Base-by-base conservation (phyloP, 768 basidiomycete species). In the Boletus insuetus region DNA sequence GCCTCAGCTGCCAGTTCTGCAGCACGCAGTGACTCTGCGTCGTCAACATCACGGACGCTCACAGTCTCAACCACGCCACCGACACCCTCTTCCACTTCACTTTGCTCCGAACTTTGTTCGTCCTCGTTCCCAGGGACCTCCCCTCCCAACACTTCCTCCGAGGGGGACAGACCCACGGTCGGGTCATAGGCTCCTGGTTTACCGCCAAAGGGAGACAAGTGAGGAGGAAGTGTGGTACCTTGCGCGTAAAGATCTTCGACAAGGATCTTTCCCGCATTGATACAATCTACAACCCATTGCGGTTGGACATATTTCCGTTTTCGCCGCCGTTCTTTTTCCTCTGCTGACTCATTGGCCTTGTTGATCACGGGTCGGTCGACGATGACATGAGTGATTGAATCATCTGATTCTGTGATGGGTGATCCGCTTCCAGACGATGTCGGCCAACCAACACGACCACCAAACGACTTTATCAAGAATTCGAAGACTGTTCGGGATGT, bases 241-340 rank as follows among this genome's bases (percentile, higher is more conserved):
- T 94, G 94, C 22, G 77, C 79, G 68, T 98, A 98, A 26, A 81
- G 79, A 56, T 90, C 94, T 63, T 94, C 91, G 1, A 92, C 80
- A 29, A 98, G 79, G 55, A 96, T 80, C 69, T 82, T 90, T 11
- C 87, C 86, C 9, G 84, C 81, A 69, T 99, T 99, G 68, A 97
- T 85, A 70, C 91, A 97, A 69, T 99, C 97, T 35, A 93, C 91
- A 32, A 97, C 82, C 97, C 97, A 98, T 71, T 98, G 96, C 12
- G 97, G 97, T 71, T 98, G 97, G 17, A 98, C 81, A 70, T 89
- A 92, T 67, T 91, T 93, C 64, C 94, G 81, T 69, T 83, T 82
- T 42, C 79, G 73, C 37, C 84, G 78, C 41, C 80, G 77, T 61
- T 86, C 83, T 61, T 81, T 79, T 60, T 87, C 82, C 49, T 82